Base-by-base conservation (phyloP, 441 rosid species). In the Omphalea diandra region DNA sequence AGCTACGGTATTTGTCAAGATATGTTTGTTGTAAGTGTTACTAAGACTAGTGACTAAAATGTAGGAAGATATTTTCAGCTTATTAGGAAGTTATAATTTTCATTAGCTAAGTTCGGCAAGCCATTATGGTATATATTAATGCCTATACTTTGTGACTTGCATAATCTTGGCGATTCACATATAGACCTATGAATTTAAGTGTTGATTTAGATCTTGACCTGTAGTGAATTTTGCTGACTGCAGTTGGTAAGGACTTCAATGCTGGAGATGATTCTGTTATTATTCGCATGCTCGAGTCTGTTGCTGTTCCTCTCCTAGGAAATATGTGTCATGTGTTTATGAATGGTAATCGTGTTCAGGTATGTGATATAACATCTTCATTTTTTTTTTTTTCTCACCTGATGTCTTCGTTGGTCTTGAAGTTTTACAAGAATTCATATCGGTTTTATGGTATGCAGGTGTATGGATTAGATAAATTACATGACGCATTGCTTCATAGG, bases 301-400 rank as follows among this genome's bases (percentile, higher is more conserved):
- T 94, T 52, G 91, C 98, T 35, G 87, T 87, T 81, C 98, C 99
- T 57, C 82, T 94, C 15, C 63, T 94, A 68, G 99, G 98, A 66
- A 94, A 90, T 70, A 86, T 90, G 79, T 94, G 99, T 70, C 91
- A 94, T 78, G 90, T 94, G 67, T 94, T 94, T 71, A 94, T 94
- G 99, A 85, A 90, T 58, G 99, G 98, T 38, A 94, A 94, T 77
- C 88, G 80, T 62, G 99, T 94, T 78, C 97, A 94, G 89, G 98
- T 89, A 33, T 36, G 29, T 57, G 67, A 27, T 70, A 29, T 27
- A 4, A 12, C 4, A 8, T 26, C 17, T 3, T 49, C 24, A 0
- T 2, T 3, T 20, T 20, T 50, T 43, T 43, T 2, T 43, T 20
- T 50, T 50, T n/a, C 11, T 53, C 44, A 11, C 15, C n/a, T 43